A percentile compares a stretch with the other conserved stretches of the same genome.
Conservation (phyloP, 2,329 filamentous ascomycete genomes). For the Cladophialophora bantiana region DNA sequence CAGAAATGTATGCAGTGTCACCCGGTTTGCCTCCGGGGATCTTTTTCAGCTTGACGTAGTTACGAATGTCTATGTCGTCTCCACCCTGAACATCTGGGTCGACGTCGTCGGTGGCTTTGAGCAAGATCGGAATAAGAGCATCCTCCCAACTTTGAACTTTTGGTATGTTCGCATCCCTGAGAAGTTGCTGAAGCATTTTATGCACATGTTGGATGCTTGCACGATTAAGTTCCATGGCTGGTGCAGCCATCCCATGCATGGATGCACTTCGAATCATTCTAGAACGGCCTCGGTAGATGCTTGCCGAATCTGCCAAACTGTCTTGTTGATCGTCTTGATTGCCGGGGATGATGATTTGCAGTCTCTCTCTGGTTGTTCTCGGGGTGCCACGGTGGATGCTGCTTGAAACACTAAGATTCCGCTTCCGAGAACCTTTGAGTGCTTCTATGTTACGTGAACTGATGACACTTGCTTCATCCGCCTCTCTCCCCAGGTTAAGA, state of each 20-base stretch:
- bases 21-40: slow-evolving; percentile 88
- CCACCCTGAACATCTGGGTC: slow-evolving; percentile 88
- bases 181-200: slow-evolving; percentile 80
- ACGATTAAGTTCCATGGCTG: slow-evolving; percentile 82
- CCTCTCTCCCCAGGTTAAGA: slow-evolving; percentile 72
- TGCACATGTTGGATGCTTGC: slow-evolving; percentile 89
- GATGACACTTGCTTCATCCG: slow-evolving; percentile 68
- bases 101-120: slow-evolving; percentile 92
- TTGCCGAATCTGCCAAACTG: slow-evolving; percentile 33
- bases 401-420: slow-evolving; percentile 85
- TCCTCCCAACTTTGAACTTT: slow-evolving; percentile 84
- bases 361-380: slow-evolving; percentile 66
- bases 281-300: slow-evolving; percentile 47
- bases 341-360: slow-evolving; percentile 50
- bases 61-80: slow-evolving; percentile 95
- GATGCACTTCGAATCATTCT: slow-evolving; percentile 79
- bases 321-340: slow-evolving; percentile 49
- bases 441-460: slow-evolving; percentile 65
- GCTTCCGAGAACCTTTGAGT: slow-evolving; percentile 70
- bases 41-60: slow-evolving; percentile 97
- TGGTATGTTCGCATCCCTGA: slow-evolving; percentile 77
- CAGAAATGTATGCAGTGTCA: slow-evolving; percentile 95
- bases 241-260: slow-evolving; percentile 75
- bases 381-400: slow-evolving; percentile 76
- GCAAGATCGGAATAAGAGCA: slow-evolving; percentile 84